Conservation (phyloP, 306 rosid species). For the Quercus glauca region DNA sequence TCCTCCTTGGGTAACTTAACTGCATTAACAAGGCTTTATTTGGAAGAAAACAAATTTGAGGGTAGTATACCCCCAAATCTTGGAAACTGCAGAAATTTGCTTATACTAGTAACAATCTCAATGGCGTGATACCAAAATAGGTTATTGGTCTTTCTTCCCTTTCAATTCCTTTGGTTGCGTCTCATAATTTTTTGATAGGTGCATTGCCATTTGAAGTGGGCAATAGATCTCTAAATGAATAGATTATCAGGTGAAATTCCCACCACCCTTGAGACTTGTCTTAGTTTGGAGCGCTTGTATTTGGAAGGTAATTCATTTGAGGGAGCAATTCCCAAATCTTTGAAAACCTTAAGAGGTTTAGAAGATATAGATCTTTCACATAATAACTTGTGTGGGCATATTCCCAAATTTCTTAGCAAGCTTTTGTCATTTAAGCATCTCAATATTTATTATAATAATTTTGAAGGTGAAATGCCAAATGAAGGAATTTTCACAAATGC, state of each 20-base stretch:
- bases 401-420: slow-evolving; percentile 35
- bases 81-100: slow-evolving; percentile 23
- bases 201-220: slow-evolving; percentile 39
- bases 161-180: slow-evolving; percentile 29
- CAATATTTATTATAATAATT: slow-evolving; percentile 34
- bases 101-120: slow-evolving; percentile 30
- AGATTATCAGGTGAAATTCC: slow-evolving; percentile 36
- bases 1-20: slow-evolving; percentile 42
- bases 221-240: slow-evolving; percentile 30
- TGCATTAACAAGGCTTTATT: slow-evolving; percentile 4
- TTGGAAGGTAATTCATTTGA: slow-evolving; percentile 36
- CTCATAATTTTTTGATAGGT: slow-evolving; percentile 33
- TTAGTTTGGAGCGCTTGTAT: slow-evolving; percentile 27
- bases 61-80: slow-evolving; percentile 41
- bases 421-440: slow-evolving; percentile 16
- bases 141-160: slow-evolving; percentile 36
- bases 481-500: slow-evolving; percentile 29
- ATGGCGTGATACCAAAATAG: slow-evolving; percentile 32
- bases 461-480: slow-evolving; percentile 34
- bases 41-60: slow-evolving; percentile 25
- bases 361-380: slow-evolving; percentile 26
- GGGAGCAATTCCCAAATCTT: slow-evolving; percentile 31
- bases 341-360: slow-evolving; percentile 33
- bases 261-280: slow-evolving; percentile 24
- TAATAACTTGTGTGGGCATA: slow-evolving; percentile 34